Conservation (phyloP, 768 basidiomycete genomes). For the Suillus bovinus region DNA sequence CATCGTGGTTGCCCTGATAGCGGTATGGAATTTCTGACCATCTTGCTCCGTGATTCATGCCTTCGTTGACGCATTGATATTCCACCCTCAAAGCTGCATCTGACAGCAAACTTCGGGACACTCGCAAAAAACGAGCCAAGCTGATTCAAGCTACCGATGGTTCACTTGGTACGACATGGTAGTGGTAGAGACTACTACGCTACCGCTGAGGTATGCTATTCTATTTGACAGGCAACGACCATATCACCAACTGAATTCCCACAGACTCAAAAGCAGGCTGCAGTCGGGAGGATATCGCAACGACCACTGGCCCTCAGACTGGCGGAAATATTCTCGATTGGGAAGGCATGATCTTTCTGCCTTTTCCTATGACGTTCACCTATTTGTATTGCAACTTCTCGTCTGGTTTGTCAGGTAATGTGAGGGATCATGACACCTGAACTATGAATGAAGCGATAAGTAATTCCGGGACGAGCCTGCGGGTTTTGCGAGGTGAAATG, state of each 20-base stretch:
- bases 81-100: conserved; percentile 11
- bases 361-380: conserved; percentile 29
- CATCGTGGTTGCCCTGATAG: too few species aligned
- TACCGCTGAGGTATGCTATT: conserved; percentile 52
- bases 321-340: conserved; percentile 54
- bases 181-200: conserved; percentile 58
- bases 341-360: conserved; percentile 53
- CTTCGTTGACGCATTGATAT: conserved; percentile 8
- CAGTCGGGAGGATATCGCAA: conserved; percentile 43
- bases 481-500: conserved; percentile 47
- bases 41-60: neutral
- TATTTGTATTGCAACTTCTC: conserved; percentile 44
- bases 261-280: conserved; percentile 38
- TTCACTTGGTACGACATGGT: too few species aligned
- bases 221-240: neutral
- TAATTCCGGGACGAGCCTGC: conserved; percentile 17
- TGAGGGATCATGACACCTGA: neutral
- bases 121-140: too few species aligned
- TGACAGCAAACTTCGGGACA: conserved; percentile 67
- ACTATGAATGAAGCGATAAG: neutral
- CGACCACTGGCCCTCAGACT: conserved; percentile 48
- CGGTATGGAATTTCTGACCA: too few species aligned
- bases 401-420: conserved; percentile 17
- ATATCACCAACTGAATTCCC: neutral
- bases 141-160: too few species aligned